These are phyloP conservation scores for Penstemon barbatus DNA, from an alignment of 257 asterid genomes.

Conservation along the genomic window DNA sequence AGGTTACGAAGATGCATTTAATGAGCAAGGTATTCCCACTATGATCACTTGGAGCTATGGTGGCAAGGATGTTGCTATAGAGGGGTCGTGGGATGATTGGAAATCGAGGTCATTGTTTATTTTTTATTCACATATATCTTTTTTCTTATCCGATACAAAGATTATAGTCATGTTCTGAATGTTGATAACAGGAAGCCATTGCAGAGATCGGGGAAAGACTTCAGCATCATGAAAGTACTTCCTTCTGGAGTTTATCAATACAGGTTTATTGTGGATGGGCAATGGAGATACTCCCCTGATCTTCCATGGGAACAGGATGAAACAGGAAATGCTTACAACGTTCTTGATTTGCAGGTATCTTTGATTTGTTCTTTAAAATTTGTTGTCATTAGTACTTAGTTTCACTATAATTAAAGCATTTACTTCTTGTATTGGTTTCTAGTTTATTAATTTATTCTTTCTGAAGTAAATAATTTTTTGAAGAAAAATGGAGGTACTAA, in stretches of 20 bases:
- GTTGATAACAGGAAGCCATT: slow-evolving; percentile 62
- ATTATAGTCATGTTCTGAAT: slow-evolving; percentile 7
- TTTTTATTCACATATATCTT: neutral
- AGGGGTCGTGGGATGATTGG: slow-evolving; percentile 99
- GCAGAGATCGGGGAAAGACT: slow-evolving; percentile 97
- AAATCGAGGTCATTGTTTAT: slow-evolving; percentile 61
- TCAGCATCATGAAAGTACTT: slow-evolving; percentile 93
- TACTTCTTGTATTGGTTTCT: neutral
- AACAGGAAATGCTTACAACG: slow-evolving; percentile 77
- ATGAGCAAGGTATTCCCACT: slow-evolving; percentile 86
- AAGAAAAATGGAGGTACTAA: neutral
- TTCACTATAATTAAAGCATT: neutral
- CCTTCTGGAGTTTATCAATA: slow-evolving; percentile 93
- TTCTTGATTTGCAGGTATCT: slow-evolving; percentile 84
- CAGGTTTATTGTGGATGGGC: slow-evolving; percentile 92
- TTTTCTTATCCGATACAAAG: slow-evolving; percentile 9
- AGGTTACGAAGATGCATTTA: slow-evolving; percentile 53
- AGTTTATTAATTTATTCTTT: slow-evolving; percentile 4
- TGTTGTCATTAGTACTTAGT: neutral
- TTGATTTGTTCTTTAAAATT: slow-evolving; percentile 14
- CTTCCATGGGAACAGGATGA: slow-evolving; percentile 80
- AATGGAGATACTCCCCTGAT: slow-evolving; percentile 82
- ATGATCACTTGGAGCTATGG: slow-evolving; percentile 93
- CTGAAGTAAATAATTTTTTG: slow-evolving; percentile 1
- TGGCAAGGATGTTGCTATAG: slow-evolving; percentile 84